Evolutionary conservation across 345 rosid genomes (phyloP).

Genomic region (Eucalyptus decipiens): DNA sequence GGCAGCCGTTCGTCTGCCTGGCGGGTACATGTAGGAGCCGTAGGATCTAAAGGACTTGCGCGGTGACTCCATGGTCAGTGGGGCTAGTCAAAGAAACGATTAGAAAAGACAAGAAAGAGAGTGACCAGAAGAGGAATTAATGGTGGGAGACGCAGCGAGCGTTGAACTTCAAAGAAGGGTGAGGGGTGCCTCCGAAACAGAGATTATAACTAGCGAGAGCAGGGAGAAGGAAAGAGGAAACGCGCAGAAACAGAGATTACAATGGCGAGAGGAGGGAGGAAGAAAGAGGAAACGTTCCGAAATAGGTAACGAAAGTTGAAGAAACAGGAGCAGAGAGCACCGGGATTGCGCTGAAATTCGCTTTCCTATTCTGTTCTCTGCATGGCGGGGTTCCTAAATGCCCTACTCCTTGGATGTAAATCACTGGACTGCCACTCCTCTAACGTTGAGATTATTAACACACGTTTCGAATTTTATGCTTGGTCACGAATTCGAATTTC

Average conservation of each 20-base stretch:
- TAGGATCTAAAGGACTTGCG: not conserved
- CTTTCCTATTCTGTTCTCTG: not conserved
- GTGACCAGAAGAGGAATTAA: not conserved
- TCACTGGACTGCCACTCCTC: not conserved
- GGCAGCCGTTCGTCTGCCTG: not conserved
- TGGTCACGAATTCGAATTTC: not conserved
- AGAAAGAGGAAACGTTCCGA: not conserved
- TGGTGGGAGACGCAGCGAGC: not conserved
- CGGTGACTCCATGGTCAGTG: not conserved
- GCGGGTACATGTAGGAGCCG: not conserved
- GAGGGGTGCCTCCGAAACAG: not conserved
- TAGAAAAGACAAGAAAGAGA: not conserved
- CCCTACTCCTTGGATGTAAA: not conserved
- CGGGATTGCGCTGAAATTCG: not conserved
- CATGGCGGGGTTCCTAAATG: not conserved
- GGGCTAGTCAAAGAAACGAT: not conserved
- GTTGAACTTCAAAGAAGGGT: not conserved
- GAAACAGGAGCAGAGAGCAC: not conserved
- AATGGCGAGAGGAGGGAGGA: too few species aligned
- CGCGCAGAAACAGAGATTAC: too few species aligned
- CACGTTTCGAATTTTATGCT: too few species aligned
- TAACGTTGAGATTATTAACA: too few species aligned
- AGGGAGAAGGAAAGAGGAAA: not conserved
- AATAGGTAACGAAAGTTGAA: not conserved
- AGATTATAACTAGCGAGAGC: not conserved